Conservation (phyloP, 495 filamentous ascomycete genomes). For the Neurospora hispaniola region DNA sequence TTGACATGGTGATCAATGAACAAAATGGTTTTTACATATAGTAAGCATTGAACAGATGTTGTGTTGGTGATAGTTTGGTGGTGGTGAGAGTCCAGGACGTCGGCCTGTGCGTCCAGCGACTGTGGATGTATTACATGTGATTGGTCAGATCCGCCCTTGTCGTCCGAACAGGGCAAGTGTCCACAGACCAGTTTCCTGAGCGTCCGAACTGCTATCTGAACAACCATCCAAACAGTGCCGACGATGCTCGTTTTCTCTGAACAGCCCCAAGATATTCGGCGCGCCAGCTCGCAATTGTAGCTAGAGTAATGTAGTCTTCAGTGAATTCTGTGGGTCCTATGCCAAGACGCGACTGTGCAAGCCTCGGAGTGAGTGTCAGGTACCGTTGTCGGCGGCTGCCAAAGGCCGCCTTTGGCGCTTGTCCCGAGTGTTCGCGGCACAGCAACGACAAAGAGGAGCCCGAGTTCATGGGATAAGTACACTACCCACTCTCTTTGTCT, state of each 20-base stretch:
- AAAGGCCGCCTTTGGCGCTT: not conserved
- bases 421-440: not conserved
- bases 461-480: not conserved
- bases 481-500: not conserved
- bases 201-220: not conserved
- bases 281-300: not conserved
- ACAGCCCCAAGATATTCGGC: too few relatives aligned
- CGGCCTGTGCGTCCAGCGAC: not conserved
- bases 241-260: too few relatives aligned
- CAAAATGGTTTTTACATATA: not conserved
- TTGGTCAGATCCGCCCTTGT: not conserved
- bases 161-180: not conserved
- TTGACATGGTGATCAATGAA: not conserved
- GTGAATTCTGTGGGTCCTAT: not conserved
- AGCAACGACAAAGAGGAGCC: not conserved
- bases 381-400: not conserved
- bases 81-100: not conserved
- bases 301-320: not conserved
- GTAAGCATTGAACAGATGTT: not conserved
- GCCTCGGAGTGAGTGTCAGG: not conserved
- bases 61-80: not conserved
- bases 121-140: not conserved
- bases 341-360: not conserved
- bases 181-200: not conserved
- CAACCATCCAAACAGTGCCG: not conserved